Base-by-base conservation (phyloP, 306 rosid genomes). In the Canavalia gladiata region DNA sequence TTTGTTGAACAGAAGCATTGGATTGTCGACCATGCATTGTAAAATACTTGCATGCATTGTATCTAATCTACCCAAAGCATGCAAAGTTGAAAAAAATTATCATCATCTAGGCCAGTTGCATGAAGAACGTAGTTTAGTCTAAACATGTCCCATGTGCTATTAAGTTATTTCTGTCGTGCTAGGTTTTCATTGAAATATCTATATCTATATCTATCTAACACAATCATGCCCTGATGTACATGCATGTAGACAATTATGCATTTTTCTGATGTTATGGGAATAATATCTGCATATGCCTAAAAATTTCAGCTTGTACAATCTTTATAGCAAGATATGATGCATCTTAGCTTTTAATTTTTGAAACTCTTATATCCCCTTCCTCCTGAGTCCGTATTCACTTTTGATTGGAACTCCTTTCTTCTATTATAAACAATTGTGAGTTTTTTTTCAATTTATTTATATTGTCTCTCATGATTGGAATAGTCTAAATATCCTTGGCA, bases 151-250 rank as follows among this genome's bases (percentile, higher is more conserved):
- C 50, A 5, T 28, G 60, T 42, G 25, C 70, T 41, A 39, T 10
- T 25, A 59, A 49, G 29, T 42, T 6, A 39, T 82, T 78, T 54
- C 73, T 39, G 55, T 41, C 42, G 9, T 69, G 68, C 37, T 31
- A 52, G 74, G 51, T 51, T 57, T 69, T 55, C 72, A 37, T 50
- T 8, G 43, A 54, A 54, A 82, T 31, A 52, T 77, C 70, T 77
- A 1, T 43, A 62, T 18, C 25, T 18, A 18, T 18, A 18, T 18
- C 25, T 18, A 18, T 18, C 25, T 18, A 18, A 18, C 30, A 11
- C 10, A 45, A n/a, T 29, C 52, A 55, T 43, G 60, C 28, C 66
- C 9, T 11, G 58, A 43, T 43, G 62, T 66, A 12, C 30, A 34
- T 75, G 57, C 42, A 47, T n/a, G 45, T 28, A 62, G 42, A 12